Conservation (phyloP, 176 grass and related monocot genomes). For the Pharus latifolius region DNA sequence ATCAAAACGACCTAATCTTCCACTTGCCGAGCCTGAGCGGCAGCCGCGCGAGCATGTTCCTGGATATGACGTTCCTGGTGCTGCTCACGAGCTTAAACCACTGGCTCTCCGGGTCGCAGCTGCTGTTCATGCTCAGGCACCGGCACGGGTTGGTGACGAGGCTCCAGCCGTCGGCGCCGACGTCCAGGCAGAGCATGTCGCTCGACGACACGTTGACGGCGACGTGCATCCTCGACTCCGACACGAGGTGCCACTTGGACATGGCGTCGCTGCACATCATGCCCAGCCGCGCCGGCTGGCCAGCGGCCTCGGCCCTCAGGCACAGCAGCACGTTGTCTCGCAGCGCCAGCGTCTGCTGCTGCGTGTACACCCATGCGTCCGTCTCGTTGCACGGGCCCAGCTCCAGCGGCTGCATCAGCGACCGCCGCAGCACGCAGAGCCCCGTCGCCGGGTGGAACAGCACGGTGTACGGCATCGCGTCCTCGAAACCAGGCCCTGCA, state of each 20-base stretch:
- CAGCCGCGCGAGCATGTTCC: conserved; percentile 26
- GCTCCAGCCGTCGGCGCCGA: conserved; percentile 46
- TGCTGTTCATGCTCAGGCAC: conserved; percentile 44
- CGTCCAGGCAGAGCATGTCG: conserved; percentile 57
- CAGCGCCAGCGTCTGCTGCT: background rate
- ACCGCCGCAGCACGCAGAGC: conserved; percentile 28
- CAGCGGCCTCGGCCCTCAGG: conserved; percentile 37
- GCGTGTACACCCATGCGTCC: conserved; percentile 33
- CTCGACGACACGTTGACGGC: conserved; percentile 14
- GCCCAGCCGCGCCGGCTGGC: conserved; percentile 25
- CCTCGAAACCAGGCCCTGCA: conserved; percentile 44
- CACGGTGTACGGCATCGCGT: conserved; percentile 26
- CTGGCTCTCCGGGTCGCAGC: conserved; percentile 65
- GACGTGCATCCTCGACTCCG: conserved; percentile 68
- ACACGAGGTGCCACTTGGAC: conserved; percentile 48
- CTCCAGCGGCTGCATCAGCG: background rate
- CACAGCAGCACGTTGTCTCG: conserved; percentile 22
- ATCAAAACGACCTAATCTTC: conserved; percentile 35
- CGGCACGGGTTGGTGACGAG: conserved; percentile 61
- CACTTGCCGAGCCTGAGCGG: conserved; percentile 8
- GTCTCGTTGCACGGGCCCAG: conserved; percentile 45
- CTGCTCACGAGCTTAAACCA: conserved; percentile 85
- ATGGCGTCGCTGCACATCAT: conserved; percentile 28
- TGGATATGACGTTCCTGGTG: conserved; percentile 19
- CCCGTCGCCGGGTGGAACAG: conserved; percentile 73